Base-by-base conservation (phyloP, 805 yeast genomes). In the Tetrapisispora fleetii region DNA sequence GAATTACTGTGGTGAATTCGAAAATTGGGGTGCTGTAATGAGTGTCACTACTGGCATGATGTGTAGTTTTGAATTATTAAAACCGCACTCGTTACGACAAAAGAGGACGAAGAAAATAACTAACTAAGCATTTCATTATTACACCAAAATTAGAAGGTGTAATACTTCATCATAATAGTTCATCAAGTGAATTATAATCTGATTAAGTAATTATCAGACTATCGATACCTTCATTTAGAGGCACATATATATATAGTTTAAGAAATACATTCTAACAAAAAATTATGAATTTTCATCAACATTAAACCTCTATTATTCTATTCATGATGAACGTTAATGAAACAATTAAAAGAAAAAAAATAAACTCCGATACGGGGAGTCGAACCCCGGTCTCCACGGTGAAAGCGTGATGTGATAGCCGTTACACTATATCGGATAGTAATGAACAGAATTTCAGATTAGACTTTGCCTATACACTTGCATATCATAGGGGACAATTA, bases 21-120 rank as follows among this genome's bases (percentile, higher is more conserved):
- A 81, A 56, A 83, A 83, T 59, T 83, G 82, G 78, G 90, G 90
- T 16, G 89, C 89, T 2, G 82, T 83, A 18, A 81, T 83, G 86
- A 76, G 80, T 58, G 86, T 83, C 21, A 82, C 80, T 54, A 79
- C 80, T 51, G 75, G 75, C 24, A 67, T 83, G 56, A 78, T 80
- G 67, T 83, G 90, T 58, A 79, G 85, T 37, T 83, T 83, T 65
- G 89, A 83, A 59, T 68, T 83, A 57, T 65, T 83, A 46, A 82
- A 82, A 60, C 88, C 89, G 19, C 46, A 47, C 27, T 16, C 24
- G 16, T 21, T 42, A 19, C 33, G 35, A 32, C 41, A 37, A 22
- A 37, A 43, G 33, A 47, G 40, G 36, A 9, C 21, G 7, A 33
- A 47, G 39, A 47, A 47, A 37, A 24, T 16, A 45, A 46, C 18